Percentiles rank a stretch among this genome's conserved stretches.
phyloP scores from a whole-genome alignment of 352 stramenopile genomes.

The Globisporangium abappressorium region DNA sequence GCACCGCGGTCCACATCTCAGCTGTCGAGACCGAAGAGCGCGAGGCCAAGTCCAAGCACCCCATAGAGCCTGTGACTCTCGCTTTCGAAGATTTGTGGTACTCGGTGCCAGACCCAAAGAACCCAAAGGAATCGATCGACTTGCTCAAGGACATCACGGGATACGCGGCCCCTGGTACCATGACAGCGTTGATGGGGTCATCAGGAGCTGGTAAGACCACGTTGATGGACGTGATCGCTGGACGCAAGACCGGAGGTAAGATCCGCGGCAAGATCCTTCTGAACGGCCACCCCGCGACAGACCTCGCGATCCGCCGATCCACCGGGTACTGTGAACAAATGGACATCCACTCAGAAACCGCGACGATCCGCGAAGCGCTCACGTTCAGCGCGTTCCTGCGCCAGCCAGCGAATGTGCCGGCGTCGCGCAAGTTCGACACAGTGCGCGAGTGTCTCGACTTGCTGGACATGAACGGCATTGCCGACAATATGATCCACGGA shows the following conservation, averaged over 20 bases:
- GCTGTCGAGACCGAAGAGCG: background rate
- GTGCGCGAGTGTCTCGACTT: conserved; percentile 19
- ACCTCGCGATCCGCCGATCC: conserved; percentile 27
- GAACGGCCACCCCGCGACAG: conserved; percentile 57
- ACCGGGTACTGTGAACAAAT: conserved; percentile 81
- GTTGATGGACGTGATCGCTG: conserved; percentile 92
- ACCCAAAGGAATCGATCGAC: conserved; percentile 33
- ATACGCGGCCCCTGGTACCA: conserved; percentile 27
- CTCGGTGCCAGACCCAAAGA: conserved; percentile 23
- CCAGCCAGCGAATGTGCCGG: conserved; percentile 18
- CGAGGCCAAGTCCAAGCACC: background rate
- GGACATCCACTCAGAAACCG: conserved; percentile 84
- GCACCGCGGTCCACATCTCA: conserved; percentile 2
- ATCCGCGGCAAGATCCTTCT: conserved; percentile 78
- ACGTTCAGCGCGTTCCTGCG: conserved; percentile 86
- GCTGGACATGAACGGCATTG: conserved; percentile 18
- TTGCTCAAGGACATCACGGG: conserved; percentile 44
- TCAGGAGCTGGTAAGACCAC: conserved; percentile 84
- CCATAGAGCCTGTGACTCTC: conserved; percentile 20
- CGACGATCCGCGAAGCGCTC: conserved; percentile 89
- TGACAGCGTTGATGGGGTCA: conserved; percentile 85
- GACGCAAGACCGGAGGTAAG: conserved; percentile 81
- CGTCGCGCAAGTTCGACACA: conserved; percentile 15
- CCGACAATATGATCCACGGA: conserved; percentile 20
- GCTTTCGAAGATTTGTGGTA: conserved; percentile 28